Conservation (phyloP, 306 rosid genomes). For the Morella rubra region DNA sequence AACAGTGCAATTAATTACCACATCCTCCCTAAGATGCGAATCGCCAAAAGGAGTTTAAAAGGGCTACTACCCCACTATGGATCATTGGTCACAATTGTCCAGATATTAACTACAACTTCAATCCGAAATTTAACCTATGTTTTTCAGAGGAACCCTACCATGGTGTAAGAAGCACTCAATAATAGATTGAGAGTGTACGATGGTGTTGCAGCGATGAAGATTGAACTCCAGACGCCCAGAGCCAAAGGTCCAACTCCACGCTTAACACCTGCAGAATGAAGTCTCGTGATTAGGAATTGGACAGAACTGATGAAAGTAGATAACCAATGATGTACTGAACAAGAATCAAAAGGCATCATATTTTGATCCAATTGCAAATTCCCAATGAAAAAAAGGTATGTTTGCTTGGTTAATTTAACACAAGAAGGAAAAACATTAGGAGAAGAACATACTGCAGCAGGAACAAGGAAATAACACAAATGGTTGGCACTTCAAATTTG, state of each 20-base stretch:
- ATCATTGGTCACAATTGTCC: constrained; percentile 8
- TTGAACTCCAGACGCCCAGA: constrained; percentile 89
- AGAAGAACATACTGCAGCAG: not conserved
- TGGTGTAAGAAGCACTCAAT: constrained; percentile 39
- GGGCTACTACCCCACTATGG: not conserved
- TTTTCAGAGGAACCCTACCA: constrained; percentile 15
- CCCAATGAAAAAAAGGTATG: not conserved
- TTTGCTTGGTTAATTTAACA: too few species aligned
- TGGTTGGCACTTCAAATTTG: not conserved
- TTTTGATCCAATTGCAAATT: constrained; percentile 10
- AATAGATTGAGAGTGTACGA: constrained; percentile 87
- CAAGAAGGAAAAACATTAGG: not conserved
- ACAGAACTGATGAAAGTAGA: constrained; percentile 7
- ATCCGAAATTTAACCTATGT: constrained; percentile 19
- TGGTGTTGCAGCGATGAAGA: constrained; percentile 74
- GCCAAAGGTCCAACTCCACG: constrained; percentile 99
- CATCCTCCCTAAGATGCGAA: not conserved
- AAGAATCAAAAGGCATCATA: not conserved
- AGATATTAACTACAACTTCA: constrained; percentile 24
- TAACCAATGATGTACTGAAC: not conserved
- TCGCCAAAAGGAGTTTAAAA: not conserved
- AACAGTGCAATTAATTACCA: not conserved
- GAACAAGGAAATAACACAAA: not conserved
- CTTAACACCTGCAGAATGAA: constrained; percentile 75
- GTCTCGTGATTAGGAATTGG: constrained; percentile 10